Conservation (phyloP, 148 eudicot species). For the Linanthus parryae region DNA sequence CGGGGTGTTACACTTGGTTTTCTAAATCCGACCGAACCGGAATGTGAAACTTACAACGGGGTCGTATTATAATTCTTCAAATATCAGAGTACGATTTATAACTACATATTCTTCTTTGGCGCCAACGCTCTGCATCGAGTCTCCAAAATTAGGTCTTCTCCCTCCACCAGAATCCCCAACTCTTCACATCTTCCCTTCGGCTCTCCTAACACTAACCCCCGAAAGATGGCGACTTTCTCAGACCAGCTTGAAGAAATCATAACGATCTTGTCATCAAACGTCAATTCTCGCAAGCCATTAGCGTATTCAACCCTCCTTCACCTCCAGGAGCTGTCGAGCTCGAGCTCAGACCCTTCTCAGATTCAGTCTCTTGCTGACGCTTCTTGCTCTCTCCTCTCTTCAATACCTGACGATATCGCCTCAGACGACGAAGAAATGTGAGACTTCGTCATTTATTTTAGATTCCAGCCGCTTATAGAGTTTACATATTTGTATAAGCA, state of each 20-base stretch:
- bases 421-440: conserved; percentile 69
- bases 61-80: too few species aligned
- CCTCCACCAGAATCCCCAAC: background rate
- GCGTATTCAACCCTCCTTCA: conserved; percentile 57
- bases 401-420: conserved; percentile 35
- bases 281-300: conserved; percentile 35
- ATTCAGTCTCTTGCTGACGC: conserved; percentile 32
- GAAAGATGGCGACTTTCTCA: conserved; percentile 32
- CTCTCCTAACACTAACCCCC: background rate
- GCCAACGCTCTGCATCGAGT: conserved; percentile 2
- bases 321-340: conserved; percentile 50
- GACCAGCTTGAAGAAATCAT: conserved; percentile 46
- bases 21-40: too few species aligned
- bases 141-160: conserved; percentile 19
- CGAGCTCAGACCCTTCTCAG: conserved; percentile 28
- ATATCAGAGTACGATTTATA: too few species aligned
- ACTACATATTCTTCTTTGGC: conserved; percentile 11
- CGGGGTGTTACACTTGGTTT: too few species aligned
- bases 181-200: background rate
- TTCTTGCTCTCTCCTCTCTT: conserved; percentile 24
- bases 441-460: background rate
- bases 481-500: background rate
- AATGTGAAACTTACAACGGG: too few species aligned
- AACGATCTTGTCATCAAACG: conserved; percentile 32
- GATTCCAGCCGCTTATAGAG: background rate